A percentile compares a stretch with the other conserved stretches of the same genome.
These are phyloP conservation scores for Selenicereus undatus DNA, from an alignment of 148 eudicot genomes.

Conservation along the genomic window DNA sequence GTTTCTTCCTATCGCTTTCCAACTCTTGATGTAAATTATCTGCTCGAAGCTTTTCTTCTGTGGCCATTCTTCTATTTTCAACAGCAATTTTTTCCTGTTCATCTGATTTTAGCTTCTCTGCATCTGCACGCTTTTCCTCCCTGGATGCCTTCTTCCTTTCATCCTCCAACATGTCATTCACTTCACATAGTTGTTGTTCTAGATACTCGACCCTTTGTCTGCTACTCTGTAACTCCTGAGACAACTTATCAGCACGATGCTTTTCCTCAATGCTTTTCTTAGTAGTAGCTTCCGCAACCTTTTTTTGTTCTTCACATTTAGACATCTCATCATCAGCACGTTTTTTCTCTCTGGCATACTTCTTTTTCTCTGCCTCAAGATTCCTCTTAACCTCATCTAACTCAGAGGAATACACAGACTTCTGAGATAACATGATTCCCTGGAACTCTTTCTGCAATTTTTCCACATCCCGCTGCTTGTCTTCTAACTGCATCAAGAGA, in stretches of 20 bases:
- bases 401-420: conserved; percentile 17
- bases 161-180: conserved; percentile 32
- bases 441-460: conserved; percentile 25
- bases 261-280: conserved; percentile 45
- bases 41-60: conserved; percentile 50
- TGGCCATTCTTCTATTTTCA: conserved; percentile 34
- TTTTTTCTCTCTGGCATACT: conserved; percentile 25
- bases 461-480: conserved; percentile 30
- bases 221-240: conserved; percentile 35
- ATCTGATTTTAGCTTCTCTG: conserved; percentile 44
- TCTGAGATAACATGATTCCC: conserved; percentile 12
- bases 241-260: conserved; percentile 40
- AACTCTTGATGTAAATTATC: conserved; percentile 47
- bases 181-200: conserved; percentile 29
- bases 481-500: conserved; percentile 23
- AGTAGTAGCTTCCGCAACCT: conserved; percentile 35
- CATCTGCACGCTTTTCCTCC: conserved; percentile 36
- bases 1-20: conserved; percentile 29
- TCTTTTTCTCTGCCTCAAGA: conserved; percentile 31
- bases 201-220: conserved; percentile 29
- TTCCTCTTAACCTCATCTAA: conserved; percentile 21
- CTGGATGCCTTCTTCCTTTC: conserved; percentile 33
- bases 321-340: conserved; percentile 29
- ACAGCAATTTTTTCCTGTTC: conserved; percentile 42
- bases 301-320: conserved; percentile 35